Evolutionary conservation across 2,329 filamentous ascomycete genomes (phyloP), one percentile per base, ranked within the genome.

Genomic region (Hypomyces perniciosus): DNA sequence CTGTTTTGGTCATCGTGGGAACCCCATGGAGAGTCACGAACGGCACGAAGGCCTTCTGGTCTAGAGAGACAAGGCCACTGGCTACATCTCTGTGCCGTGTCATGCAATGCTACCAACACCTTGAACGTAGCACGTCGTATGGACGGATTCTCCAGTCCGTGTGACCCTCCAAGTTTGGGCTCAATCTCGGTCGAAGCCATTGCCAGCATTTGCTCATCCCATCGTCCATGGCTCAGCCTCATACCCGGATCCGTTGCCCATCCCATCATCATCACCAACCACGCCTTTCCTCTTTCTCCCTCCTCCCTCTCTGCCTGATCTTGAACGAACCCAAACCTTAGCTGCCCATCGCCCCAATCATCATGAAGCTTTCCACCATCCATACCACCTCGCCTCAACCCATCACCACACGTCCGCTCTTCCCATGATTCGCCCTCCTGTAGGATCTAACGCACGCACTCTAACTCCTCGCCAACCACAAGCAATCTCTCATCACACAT

Each of bases 321-420:
- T 13, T 6, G 6, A 27, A 37, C 29, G 48, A 50, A 50, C 48
- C 48, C 35, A 43, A 35, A 39, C 48, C 48, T 45, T 50, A 42
- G 42, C 47, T 40, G 29, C 41, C 40, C 39, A 50, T 51, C 48
- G 48, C 37, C 43, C 48, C 48, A 51, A 51, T 51, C 48, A 51
- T 26, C 48, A 35, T 12, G 33, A 8, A 8, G 37, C 27, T 38
- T 51, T 37, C 31, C 43, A 35, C 30, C 50, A 45, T 28, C 28
- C n/a, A 13, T 31, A 8, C 20, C 27, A 6, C 10, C 34, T 8
- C 20, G 10, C 8, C 10, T 26, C 35, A 26, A 12, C n/a, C 9
- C 26, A n/a, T 30, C 27, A n/a, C 35, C 13, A 42, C 8, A 35
- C 33, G 9, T 35, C 29, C 42, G 46, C 37, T 38, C 39, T 30